A percentile compares a stretch with the other conserved stretches of the same genome.
phyloP scores from a whole-genome alignment of 1,284 basidiomycete species.

The Tylopilus orsonianus region DNA sequence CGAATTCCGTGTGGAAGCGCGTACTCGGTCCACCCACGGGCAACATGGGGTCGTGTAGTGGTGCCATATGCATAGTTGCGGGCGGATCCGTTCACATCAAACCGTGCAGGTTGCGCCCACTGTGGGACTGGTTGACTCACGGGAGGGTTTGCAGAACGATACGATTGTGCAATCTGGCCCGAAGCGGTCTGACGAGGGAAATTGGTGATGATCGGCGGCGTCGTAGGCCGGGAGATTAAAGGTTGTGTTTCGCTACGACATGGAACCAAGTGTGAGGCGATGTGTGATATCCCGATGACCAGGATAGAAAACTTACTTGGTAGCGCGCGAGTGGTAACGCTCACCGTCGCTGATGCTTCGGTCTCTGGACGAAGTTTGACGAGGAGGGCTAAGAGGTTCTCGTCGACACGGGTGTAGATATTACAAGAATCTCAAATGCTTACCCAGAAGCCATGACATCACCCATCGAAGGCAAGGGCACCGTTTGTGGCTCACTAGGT shows the following conservation, averaged over 20 bases:
- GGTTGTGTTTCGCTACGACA: slow-evolving; percentile 39
- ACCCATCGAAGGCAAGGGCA: slow-evolving; percentile 39
- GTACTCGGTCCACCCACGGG: slow-evolving; percentile 63
- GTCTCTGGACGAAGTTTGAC: slow-evolving; percentile 23
- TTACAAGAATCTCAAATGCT: slow-evolving; percentile 9
- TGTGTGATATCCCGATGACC: background rate
- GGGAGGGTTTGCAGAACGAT: slow-evolving; percentile 16
- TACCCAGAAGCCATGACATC: slow-evolving; percentile 39
- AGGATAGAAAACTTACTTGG: slow-evolving; percentile 21
- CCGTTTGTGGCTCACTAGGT: slow-evolving; percentile 27
- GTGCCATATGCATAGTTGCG: slow-evolving; percentile 30
- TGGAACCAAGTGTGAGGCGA: slow-evolving; percentile 5
- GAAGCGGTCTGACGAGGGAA: slow-evolving; percentile 22
- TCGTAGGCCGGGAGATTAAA: slow-evolving; percentile 33
- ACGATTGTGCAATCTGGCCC: slow-evolving; percentile 25
- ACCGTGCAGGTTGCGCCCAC: slow-evolving; percentile 26
- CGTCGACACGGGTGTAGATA: background rate
- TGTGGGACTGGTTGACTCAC: slow-evolving; percentile 33
- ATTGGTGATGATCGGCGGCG: slow-evolving; percentile 32
- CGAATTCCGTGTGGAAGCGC: slow-evolving; percentile 63
- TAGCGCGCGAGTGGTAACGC: slow-evolving; percentile 11
- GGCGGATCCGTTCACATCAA: slow-evolving; percentile 34
- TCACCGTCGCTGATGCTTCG: slow-evolving; percentile 20
- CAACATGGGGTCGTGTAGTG: slow-evolving; percentile 21
- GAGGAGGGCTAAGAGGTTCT: slow-evolving; percentile 18